Conservation (phyloP, 441 rosid species). For the Breynia disticha region DNA sequence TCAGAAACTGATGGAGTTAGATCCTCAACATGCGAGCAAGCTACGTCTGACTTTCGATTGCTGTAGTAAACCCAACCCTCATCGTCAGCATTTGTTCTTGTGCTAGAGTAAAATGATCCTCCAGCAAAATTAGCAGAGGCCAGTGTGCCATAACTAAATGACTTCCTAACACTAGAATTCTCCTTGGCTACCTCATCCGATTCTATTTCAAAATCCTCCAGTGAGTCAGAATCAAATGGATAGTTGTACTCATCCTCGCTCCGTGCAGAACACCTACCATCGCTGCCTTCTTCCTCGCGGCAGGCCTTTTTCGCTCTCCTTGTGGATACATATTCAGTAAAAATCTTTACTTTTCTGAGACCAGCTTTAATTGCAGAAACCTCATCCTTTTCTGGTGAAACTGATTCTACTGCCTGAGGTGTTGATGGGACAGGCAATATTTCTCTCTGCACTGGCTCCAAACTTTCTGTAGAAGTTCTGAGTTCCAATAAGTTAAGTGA, state of each 20-base stretch:
- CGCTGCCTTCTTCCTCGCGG: conserved; percentile 57
- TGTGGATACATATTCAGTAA: conserved; percentile 56
- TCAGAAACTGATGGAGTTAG: conserved; percentile 30
- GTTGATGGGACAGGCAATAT: conserved; percentile 49
- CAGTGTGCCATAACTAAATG: conserved; percentile 69
- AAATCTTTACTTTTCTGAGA: conserved; percentile 60
- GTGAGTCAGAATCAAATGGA: conserved; percentile 72
- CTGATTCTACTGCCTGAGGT: conserved; percentile 38
- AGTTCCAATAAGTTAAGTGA: conserved; percentile 59
- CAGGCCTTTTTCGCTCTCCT: conserved; percentile 51
- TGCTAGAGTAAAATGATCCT: conserved; percentile 47
- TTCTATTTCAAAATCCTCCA: conserved; percentile 58
- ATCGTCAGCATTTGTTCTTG: conserved; percentile 32
- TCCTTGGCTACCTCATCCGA: conserved; percentile 53
- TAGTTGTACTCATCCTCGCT: conserved; percentile 62
- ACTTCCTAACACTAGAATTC: conserved; percentile 34
- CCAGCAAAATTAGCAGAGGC: conserved; percentile 69
- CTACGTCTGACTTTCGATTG: conserved; percentile 50
- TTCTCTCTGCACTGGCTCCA: conserved; percentile 39
- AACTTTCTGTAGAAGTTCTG: conserved; percentile 38
- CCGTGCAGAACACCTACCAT: conserved; percentile 49
- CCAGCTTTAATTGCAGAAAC: conserved; percentile 77
- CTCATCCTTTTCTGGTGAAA: conserved; percentile 50
- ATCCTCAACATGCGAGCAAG: conserved; percentile 30
- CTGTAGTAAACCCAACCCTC: conserved; percentile 79